Conservation (phyloP, 1,284 basidiomycete species). For the Calocybe gambosa region DNA sequence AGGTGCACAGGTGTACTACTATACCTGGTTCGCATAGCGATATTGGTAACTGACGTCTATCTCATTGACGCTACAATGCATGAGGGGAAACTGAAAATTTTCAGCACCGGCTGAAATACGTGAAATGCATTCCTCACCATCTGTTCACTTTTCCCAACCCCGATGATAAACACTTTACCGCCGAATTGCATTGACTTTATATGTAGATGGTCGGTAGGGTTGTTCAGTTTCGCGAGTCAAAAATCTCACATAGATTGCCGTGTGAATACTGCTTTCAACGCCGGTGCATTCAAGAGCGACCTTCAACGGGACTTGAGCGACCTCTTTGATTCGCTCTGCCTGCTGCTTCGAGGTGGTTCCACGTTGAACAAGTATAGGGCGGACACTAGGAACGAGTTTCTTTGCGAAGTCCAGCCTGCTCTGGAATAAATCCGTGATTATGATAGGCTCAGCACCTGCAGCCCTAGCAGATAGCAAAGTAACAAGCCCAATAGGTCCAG, state of each 20-base stretch:
- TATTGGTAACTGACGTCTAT: slow-evolving; percentile 62
- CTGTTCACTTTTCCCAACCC: slow-evolving; percentile 57
- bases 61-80: slow-evolving; percentile 62
- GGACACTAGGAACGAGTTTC: slow-evolving; percentile 67
- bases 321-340: slow-evolving; percentile 43
- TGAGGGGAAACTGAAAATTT: slow-evolving; percentile 51
- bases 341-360: slow-evolving; percentile 38
- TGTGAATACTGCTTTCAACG: slow-evolving; percentile 65
- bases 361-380: slow-evolving; percentile 45
- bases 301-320: slow-evolving; percentile 40
- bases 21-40: slow-evolving; percentile 55
- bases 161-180: slow-evolving; percentile 60
- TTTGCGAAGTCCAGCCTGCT: slow-evolving; percentile 79
- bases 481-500: slow-evolving; percentile 84
- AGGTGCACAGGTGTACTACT: not conserved
- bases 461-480: slow-evolving; percentile 76
- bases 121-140: slow-evolving; percentile 26
- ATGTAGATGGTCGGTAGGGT: not conserved
- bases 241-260: slow-evolving; percentile 53
- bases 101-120: slow-evolving; percentile 3
- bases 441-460: slow-evolving; percentile 70
- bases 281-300: slow-evolving; percentile 73
- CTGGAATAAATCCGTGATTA: slow-evolving; percentile 78
- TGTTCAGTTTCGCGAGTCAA: not conserved
- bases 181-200: slow-evolving; percentile 51